A percentile compares a stretch with the other conserved stretches of the same genome.
Evolutionary conservation across 768 basidiomycete species (phyloP).

Genomic region (Tylopilus plumbeoviolaceoides): DNA sequence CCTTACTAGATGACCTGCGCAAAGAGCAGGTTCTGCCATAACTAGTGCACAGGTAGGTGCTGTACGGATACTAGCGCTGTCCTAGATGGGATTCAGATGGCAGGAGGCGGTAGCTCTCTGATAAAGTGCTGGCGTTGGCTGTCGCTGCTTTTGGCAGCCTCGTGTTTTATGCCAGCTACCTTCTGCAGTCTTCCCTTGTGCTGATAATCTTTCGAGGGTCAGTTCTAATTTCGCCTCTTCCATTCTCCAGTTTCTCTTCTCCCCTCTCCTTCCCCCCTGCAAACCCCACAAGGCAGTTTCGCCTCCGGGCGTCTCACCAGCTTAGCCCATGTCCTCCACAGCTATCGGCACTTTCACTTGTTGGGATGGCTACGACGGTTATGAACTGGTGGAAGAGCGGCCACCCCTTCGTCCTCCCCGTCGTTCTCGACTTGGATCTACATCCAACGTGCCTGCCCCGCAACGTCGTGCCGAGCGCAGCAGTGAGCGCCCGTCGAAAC

Average conservation of each 20-base stretch:
- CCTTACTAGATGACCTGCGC: background rate
- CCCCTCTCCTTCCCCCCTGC: slow-evolving; percentile 14
- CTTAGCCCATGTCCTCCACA: slow-evolving; percentile 28
- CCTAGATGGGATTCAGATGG: slow-evolving; percentile 12
- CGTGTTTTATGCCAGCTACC: slow-evolving; percentile 31
- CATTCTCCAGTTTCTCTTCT: slow-evolving; percentile 14
- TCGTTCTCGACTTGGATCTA: slow-evolving; percentile 22
- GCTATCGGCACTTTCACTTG: slow-evolving; percentile 33
- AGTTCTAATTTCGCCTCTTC: slow-evolving; percentile 23
- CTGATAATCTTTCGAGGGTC: slow-evolving; percentile 33
- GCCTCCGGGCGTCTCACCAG: slow-evolving; percentile 15
- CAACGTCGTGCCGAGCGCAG: slow-evolving; percentile 17
- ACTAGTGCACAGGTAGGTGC: background rate
- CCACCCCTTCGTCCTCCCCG: slow-evolving; percentile 14
- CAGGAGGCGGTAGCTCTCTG: slow-evolving; percentile 9
- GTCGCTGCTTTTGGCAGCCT: slow-evolving; percentile 32
- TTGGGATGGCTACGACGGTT: slow-evolving; percentile 30
- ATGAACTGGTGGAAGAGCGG: slow-evolving; percentile 22
- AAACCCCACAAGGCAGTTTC: slow-evolving; percentile 19
- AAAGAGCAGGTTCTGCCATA: background rate
- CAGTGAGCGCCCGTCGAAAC: slow-evolving; percentile 20
- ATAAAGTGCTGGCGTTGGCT: slow-evolving; percentile 26
- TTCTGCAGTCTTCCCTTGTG: slow-evolving; percentile 15
- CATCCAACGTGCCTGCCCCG: slow-evolving; percentile 7
- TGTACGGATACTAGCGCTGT: background rate